Evolutionary conservation across 2,329 filamentous ascomycete genomes (phyloP), one percentile per base, ranked within the genome.

Genomic region (Venturia nashicola): DNA sequence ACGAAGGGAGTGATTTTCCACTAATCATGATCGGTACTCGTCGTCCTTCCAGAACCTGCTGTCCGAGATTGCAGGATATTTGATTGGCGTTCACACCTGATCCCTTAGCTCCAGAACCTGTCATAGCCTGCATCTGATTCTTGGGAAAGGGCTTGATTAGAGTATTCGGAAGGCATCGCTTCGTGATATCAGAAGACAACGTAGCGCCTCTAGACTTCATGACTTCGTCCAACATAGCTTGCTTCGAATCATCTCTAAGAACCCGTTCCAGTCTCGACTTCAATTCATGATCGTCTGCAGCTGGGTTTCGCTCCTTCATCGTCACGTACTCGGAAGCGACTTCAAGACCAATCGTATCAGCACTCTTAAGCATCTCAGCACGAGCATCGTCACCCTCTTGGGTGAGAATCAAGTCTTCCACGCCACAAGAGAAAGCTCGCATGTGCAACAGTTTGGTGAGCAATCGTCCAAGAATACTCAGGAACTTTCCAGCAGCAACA

Each of bases 51-150:
- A 99, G 77, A 77, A 96, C 91, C 73, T 99, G 94, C 73, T 99
- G 94, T 61, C 94, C 94, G 48, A 99, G 83, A 72, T 99, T 97
- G 76, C 93, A 97, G 34, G 93, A 97, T 74, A 99, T 99, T 66
- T 97, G 85, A 71, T 96, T 97, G 61, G 94, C 94, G 73, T 99
- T 99, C 76, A 99, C 94, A 70, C 84, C 80, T 63, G 85, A 89
- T 73, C 94, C 94, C 78, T 99, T 99, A 61, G 94, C 94, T 74
- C 94, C 94, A 64, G 94, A 97, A 16, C 88, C 89, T 27, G 94
- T 99, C 94, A 99, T 99, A 68, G 90, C 86, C 80, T 99, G 94
- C 93, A 99, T 99, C 76, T 97, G 93, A 72, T 99, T 99, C 72
- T 88, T 88, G 0, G 94, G 94, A 76, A 99, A 99, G 8, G 89